A percentile compares a stretch with the other conserved stretches of the same genome.
phyloP scores from a whole-genome alignment of 257 asterid species.

The Plectranthus barbatus region DNA sequence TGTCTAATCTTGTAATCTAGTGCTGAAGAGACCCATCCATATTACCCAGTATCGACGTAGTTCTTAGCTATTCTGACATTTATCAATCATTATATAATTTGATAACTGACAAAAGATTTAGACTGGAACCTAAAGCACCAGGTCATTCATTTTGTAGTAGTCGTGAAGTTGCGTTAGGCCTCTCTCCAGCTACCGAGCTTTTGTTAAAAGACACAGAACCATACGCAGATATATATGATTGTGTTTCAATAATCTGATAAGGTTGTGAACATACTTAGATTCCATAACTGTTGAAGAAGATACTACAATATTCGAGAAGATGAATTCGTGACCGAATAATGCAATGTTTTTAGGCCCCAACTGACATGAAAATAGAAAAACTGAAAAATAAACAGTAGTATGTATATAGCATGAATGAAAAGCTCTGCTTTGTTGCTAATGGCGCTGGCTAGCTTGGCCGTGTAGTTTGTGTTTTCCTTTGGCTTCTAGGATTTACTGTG shows the following conservation, averaged over 20 bases:
- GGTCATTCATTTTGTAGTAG: neutral
- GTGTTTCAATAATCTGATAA: neutral
- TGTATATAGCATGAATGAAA: no score
- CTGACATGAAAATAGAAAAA: no score
- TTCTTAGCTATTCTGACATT: no score
- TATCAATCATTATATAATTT: no score
- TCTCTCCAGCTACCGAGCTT: neutral
- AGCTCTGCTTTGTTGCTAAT: slow-evolving; percentile 7
- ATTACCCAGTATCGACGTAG: no score
- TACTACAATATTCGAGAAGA: no score
- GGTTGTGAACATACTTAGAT: neutral
- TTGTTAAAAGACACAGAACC: neutral
- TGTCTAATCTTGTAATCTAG: neutral
- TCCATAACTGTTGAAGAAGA: no score
- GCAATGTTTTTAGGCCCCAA: no score
- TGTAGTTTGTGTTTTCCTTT: slow-evolving; percentile 1
- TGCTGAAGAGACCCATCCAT: no score
- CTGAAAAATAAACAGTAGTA: no score
- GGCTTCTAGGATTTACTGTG: slow-evolving; percentile 15
- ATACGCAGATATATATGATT: no score
- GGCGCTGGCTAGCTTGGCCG: slow-evolving; percentile 9
- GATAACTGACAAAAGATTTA: neutral
- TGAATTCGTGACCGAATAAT: no score
- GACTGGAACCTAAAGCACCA: neutral
- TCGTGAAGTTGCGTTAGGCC: neutral